A percentile compares a stretch with the other conserved stretches of the same genome.
Conservation (phyloP, 176 grass and related monocot genomes). For the Eragrostis curvula region DNA sequence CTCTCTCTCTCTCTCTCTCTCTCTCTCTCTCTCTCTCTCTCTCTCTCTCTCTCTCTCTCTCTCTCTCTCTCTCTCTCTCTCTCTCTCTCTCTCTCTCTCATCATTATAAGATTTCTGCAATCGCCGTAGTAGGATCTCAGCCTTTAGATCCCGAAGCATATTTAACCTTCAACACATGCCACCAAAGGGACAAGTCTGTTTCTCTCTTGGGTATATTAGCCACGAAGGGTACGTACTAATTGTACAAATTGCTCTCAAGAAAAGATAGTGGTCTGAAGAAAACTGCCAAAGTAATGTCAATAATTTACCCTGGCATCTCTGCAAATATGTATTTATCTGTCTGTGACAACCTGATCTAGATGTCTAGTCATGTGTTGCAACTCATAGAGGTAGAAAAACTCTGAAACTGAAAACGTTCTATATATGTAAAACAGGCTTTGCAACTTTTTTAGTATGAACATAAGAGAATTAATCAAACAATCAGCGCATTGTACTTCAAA, state of each 20-base stretch:
- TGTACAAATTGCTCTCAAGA: constrained; percentile 46
- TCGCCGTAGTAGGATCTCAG: constrained; percentile 45
- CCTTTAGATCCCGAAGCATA: constrained; percentile 43
- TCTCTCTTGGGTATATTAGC: constrained; percentile 22
- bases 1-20: constrained; percentile 30
- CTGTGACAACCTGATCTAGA: constrained; percentile 25
- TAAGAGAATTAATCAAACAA: background rate
- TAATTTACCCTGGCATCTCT: constrained; percentile 32
- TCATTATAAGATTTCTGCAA: constrained; percentile 49
- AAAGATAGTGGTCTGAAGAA: constrained; percentile 38
- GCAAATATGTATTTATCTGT: constrained; percentile 27
- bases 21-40: constrained; percentile 26
- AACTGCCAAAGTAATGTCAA: constrained; percentile 45
- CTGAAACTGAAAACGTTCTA: constrained; percentile 26
- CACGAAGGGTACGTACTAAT: constrained; percentile 1
- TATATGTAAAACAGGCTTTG: constrained; percentile 2
- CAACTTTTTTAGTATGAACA: background rate
- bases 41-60: constrained; percentile 22
- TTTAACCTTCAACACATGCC: constrained; percentile 29
- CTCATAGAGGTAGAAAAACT: constrained; percentile 26
- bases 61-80: constrained; percentile 32
- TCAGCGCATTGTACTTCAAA: no score
- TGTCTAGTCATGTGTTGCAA: constrained; percentile 47
- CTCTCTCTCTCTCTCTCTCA: constrained; percentile 26
- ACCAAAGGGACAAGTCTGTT: constrained; percentile 39